Evolutionary conservation across 495 filamentous ascomycete genomes (phyloP).

Genomic region (Cercophora sp.): DNA sequence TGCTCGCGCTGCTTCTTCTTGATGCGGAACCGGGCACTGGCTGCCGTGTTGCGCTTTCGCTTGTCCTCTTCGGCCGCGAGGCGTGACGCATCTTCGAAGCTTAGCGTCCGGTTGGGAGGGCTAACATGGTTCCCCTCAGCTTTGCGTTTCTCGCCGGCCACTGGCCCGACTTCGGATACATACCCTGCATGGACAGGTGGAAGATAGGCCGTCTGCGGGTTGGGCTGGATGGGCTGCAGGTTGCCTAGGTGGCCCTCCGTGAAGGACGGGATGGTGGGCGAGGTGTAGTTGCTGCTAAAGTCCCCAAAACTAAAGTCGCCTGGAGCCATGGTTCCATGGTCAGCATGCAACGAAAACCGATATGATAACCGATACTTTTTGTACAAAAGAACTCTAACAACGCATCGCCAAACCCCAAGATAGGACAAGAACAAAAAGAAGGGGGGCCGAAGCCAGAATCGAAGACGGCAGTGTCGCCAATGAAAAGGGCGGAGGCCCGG

Average conservation of each 20-base stretch:
- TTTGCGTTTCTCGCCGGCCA: conserved; percentile 53
- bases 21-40: conserved; percentile 88
- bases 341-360: conserved; percentile 20
- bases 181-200: conserved; percentile 37
- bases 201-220: conserved; percentile 35
- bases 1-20: conserved; percentile 99
- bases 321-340: conserved; percentile 48
- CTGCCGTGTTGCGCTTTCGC: conserved; percentile 91
- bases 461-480: conserved; percentile 22
- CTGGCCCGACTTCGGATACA: conserved; percentile 33
- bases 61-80: conserved; percentile 94
- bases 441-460: conserved; percentile 3
- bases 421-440: conserved; percentile 13
- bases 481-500: conserved; percentile 28
- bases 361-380: no score
- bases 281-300: conserved; percentile 42
- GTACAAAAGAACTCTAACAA: conserved; percentile 1
- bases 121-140: conserved; percentile 38
- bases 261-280: conserved; percentile 43
- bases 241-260: conserved; percentile 39
- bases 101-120: conserved; percentile 33
- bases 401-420: conserved; percentile 8
- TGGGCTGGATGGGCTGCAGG: conserved; percentile 47
- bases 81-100: conserved; percentile 66
- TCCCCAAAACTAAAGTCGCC: conserved; percentile 48